phyloP scores from a whole-genome alignment of 2,329 filamentous ascomycete species.

The Verticillium klebahnii region DNA sequence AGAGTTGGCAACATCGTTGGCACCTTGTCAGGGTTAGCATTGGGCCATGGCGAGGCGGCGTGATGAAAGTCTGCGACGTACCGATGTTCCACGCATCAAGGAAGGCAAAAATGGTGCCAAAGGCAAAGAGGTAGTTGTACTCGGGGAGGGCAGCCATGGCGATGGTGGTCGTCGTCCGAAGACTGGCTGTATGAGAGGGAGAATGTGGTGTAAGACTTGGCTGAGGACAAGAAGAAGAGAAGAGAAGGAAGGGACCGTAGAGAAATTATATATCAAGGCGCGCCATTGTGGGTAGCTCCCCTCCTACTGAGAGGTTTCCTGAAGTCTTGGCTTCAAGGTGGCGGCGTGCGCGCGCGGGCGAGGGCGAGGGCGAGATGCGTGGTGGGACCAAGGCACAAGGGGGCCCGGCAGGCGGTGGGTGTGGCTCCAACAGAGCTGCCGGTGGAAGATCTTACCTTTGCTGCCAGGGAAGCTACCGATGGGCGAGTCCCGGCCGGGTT shows the following conservation, averaged over 20 bases:
- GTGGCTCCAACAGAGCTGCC: background rate
- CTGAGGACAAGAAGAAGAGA: background rate
- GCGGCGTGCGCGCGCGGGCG: background rate
- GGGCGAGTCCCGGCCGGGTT: background rate
- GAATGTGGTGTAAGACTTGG: background rate
- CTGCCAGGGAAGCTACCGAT: background rate
- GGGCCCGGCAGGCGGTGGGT: background rate
- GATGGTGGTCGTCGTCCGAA: background rate
- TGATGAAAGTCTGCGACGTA: constrained; percentile 15
- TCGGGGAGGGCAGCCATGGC: constrained; percentile 38
- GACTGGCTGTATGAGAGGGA: background rate
- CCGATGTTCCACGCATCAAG: constrained; percentile 65
- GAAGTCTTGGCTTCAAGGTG: background rate
- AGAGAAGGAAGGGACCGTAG: background rate
- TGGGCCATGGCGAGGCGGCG: no score
- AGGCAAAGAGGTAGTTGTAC: constrained; percentile 60
- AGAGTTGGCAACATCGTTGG: constrained; percentile 69
- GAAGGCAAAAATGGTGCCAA: constrained; percentile 60
- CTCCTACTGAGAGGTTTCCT: background rate
- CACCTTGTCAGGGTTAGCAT: constrained; percentile 19
- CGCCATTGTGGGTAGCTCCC: background rate
- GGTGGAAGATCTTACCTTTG: background rate
- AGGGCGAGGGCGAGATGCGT: background rate
- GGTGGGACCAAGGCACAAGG: background rate
- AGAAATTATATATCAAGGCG: background rate